phyloP scores from a whole-genome alignment of 2,329 filamentous ascomycete species.

The Purpureocillium takamizusanense region DNA sequence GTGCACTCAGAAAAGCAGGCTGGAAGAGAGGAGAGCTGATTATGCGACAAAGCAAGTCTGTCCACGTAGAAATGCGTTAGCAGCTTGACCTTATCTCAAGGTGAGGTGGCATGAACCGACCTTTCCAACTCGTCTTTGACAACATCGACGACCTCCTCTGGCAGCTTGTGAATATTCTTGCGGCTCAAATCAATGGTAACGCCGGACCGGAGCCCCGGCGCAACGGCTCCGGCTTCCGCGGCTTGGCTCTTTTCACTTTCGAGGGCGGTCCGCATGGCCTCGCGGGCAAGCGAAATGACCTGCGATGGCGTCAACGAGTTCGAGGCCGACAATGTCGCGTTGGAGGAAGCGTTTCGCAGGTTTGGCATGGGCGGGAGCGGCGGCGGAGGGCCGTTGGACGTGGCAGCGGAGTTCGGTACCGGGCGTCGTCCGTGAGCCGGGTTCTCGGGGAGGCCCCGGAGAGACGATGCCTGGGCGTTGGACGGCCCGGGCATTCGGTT shows the following conservation, averaged over 20 bases:
- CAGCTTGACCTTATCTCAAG: not conserved
- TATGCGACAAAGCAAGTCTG: conserved; percentile 75
- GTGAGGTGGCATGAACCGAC: conserved; percentile 29
- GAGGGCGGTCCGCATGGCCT: conserved; percentile 58
- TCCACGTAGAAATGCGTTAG: conserved; percentile 8
- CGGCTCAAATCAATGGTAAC: conserved; percentile 73
- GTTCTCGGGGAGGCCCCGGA: conserved; percentile 31
- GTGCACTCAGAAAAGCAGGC: conserved; percentile 65
- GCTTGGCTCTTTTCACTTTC: conserved; percentile 59
- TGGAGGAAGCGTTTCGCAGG: conserved; percentile 36
- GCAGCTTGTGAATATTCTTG: conserved; percentile 61
- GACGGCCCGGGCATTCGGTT: conserved; percentile 19
- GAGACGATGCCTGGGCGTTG: conserved; percentile 13
- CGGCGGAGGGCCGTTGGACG: conserved; percentile 29
- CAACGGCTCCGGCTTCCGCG: conserved; percentile 48
- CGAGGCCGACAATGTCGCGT: conserved; percentile 38
- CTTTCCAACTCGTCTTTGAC: conserved; percentile 67
- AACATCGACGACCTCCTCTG: conserved; percentile 65
- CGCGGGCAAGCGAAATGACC: conserved; percentile 55
- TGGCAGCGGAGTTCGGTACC: conserved; percentile 26
- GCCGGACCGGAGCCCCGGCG: conserved; percentile 53
- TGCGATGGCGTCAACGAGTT: conserved; percentile 49
- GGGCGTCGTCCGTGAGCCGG: conserved; percentile 28
- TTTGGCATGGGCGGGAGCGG: conserved; percentile 37
- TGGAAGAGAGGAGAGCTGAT: conserved; percentile 62